phyloP scores from a whole-genome alignment of 2,329 filamentous ascomycete species.

The Colletotrichum eremochloae region DNA sequence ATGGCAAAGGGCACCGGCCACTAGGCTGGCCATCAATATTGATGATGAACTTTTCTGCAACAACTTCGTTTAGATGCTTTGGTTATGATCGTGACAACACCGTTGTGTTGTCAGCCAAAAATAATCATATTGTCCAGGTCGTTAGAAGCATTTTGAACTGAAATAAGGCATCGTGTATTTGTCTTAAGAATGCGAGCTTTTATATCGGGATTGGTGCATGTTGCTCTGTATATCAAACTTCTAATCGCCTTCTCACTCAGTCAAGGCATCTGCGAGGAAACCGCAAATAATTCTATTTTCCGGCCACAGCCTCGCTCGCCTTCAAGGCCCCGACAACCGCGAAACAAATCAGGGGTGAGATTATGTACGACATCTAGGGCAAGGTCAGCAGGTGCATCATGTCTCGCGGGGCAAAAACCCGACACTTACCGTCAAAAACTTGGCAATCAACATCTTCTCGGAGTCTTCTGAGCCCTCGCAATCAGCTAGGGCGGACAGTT shows the following conservation, averaged over 20 bases:
- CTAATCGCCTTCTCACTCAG: not conserved
- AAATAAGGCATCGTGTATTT: not conserved
- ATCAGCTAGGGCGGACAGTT: slow-evolving; percentile 60
- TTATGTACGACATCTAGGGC: slow-evolving; percentile 32
- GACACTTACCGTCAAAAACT: slow-evolving; percentile 56
- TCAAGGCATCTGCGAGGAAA: not conserved
- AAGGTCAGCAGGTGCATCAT: not conserved
- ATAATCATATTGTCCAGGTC: not conserved
- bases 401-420: rapidly evolving
- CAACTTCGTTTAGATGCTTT: not conserved
- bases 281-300: not conserved
- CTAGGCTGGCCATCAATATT: not conserved
- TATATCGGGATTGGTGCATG: not conserved
- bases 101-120: not conserved
- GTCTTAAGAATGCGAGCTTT: not conserved
- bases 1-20: not conserved
- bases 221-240: not conserved
- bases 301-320: slow-evolving; percentile 18
- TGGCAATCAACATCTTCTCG: slow-evolving; percentile 58
- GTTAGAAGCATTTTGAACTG: not conserved
- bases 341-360: slow-evolving; percentile 37
- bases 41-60: not conserved
- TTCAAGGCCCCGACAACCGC: slow-evolving; percentile 36
- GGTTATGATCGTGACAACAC: not conserved
- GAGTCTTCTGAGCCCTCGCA: slow-evolving; percentile 56